phyloP scores from a whole-genome alignment of 2,329 filamentous ascomycete species.

The Byssoonygena ceratinophila region DNA sequence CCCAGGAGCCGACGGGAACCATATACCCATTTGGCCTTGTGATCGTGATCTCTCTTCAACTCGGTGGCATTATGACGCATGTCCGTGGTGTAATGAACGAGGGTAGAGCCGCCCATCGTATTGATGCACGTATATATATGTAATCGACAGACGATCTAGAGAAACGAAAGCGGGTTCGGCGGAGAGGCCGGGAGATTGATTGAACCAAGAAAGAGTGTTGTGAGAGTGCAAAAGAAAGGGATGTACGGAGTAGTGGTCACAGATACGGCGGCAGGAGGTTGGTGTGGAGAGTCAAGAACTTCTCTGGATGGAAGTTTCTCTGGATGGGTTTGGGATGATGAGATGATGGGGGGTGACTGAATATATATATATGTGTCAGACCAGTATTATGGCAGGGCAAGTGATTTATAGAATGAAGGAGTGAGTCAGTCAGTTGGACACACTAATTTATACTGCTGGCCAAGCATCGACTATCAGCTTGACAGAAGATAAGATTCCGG shows the following conservation, averaged over 20 bases:
- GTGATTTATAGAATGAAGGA: not conserved
- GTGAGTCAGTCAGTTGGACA: not conserved
- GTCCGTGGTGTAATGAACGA: conserved; percentile 40
- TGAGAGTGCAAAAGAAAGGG: no score
- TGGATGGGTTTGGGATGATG: not conserved
- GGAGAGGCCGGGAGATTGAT: not conserved
- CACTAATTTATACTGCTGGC: not conserved
- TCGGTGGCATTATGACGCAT: conserved; percentile 46
- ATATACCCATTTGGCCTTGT: conserved; percentile 34
- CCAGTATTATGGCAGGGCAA: not conserved
- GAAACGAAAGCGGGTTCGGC: not conserved
- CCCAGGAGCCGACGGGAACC: conserved; percentile 21
- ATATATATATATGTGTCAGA: not conserved
- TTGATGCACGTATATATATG: not conserved
- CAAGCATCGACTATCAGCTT: not conserved
- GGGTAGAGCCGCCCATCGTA: conserved; percentile 17
- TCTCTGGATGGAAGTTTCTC: not conserved
- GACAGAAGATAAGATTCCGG: not conserved
- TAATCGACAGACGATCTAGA: not conserved
- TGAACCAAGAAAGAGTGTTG: not conserved
- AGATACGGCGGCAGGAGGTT: no score
- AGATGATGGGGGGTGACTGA: not conserved
- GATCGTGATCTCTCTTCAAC: conserved; percentile 32
- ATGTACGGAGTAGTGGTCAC: no score
- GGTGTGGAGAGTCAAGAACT: not conserved